Evolutionary conservation across 495 filamentous ascomycete genomes (phyloP), one percentile per base, ranked within the genome.

Genomic region (Cetradonia linearis): DNA sequence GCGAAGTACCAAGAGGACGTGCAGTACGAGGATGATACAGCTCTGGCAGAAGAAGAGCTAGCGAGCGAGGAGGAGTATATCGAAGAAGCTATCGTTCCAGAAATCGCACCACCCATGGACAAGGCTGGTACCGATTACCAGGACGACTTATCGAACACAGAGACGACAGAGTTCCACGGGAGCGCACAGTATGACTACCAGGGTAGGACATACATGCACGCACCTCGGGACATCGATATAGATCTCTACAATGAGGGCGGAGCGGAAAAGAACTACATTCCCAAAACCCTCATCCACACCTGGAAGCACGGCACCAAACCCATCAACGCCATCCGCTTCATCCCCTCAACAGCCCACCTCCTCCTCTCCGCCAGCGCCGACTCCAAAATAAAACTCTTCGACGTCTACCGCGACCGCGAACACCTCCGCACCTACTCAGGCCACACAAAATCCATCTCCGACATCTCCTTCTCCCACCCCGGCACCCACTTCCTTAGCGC

Each of bases 171-270:
- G 55, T 99, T 95, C 75, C 85, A 95, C 60, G 94, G 91, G 48
- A 74, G 76, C n/a, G 77, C 86, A 66, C 72, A 88, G 70, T 85
- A 84, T 76, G 94, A 97, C 71, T 97, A 97, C 72, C 83, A 89
- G 66, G 93, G 93, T 36, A 76, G 93, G 63, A 95, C 91, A 25
- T 91, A 90, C 68, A 90, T 93, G 87, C 94, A 97, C 73, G 81
- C 97, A 5, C 93, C 93, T n/a, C 89, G 90, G 70, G 93, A 96
- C 73, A 75, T 97, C 68, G 91, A 91, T 70, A 80, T 96, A 70
- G 88, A 95, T 68, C 76, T 98, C 64, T 78, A 76, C 61, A 94
- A 93, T 68, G 91, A 94, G 61, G 66, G 75, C 25, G 89, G 88
- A 65, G 86, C 79, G 60, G 66, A 81, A 68, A 91, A 89, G 68